Base-by-base conservation (phyloP, 495 filamentous ascomycete species). In the Penicillium goetzii region DNA sequence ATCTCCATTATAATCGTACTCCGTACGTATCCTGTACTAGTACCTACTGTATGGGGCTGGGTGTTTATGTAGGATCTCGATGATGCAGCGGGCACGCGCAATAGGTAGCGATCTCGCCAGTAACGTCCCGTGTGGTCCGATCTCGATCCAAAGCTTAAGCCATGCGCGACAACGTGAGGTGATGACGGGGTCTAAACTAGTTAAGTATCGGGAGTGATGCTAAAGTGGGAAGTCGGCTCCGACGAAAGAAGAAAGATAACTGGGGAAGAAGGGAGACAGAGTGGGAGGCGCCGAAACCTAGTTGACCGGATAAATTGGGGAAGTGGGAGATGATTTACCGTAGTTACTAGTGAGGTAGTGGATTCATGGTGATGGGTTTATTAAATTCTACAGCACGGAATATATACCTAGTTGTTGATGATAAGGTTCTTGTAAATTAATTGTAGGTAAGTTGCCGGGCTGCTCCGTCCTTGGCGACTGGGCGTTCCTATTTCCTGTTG, bases 141-240 rank as follows among this genome's bases (percentile, higher is more conserved):
- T 70, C 70, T 67, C 67, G 70, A 72, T 72, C 70, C 55, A 64
- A 72, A 72, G 70, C 67, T 72, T 72, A 68, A 60, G 59, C 60
- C 15, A 28, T 49, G 49, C 25, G 38, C 52, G 53, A 49, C 40
- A 60, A 64, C 66, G 52, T 57, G 58, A 53, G 57, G 43, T 36
- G 56, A 43, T 21, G 52, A 36, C 52, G n/a, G 28, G 19, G 38
- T 41, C 36, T 54, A 33, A 47, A 47, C 2, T 47, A 47, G 43
- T 47, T 25, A 43, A 30, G 2, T 26, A 12, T 28, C 67, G 61
- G 67, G 59, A 53, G 33, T 14, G 49, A 40, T 65, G 52, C 62
- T 68, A 34, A 65, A 71, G 65, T 21, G 40, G 62, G 59, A 62
- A 70, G 33, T 30, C 40, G 50, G 41, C 43, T 40, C 64, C 60